phyloP scores from a whole-genome alignment of 2,329 filamentous ascomycete species.

The Karstenula rhodostoma region DNA sequence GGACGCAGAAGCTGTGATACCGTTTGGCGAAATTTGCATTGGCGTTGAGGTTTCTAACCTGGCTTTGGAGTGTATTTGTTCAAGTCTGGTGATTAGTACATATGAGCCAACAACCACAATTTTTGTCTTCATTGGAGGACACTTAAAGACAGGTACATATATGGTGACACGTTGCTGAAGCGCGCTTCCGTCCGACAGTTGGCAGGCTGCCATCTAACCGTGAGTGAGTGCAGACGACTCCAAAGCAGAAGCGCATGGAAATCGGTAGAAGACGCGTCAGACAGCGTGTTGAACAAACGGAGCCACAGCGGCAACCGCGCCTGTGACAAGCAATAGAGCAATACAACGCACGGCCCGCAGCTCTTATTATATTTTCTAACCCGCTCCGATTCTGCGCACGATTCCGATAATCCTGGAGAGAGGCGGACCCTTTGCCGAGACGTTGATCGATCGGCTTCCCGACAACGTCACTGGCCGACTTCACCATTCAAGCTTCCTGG shows the following conservation, averaged over 20 bases:
- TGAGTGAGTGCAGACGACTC: slow-evolving; percentile 11
- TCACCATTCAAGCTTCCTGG: slow-evolving; percentile 20
- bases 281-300: slow-evolving; percentile 28
- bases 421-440: slow-evolving; percentile 30
- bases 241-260: slow-evolving; percentile 41
- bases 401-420: neutral
- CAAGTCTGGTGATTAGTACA: slow-evolving; percentile 1
- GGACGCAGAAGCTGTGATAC: neutral
- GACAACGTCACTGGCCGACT: slow-evolving; percentile 39
- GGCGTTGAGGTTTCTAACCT: slow-evolving; percentile 34
- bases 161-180: slow-evolving; percentile 1
- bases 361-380: neutral
- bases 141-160: neutral
- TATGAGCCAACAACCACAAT: neutral
- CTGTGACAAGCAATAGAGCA: slow-evolving; percentile 18
- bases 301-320: slow-evolving; percentile 31
- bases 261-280: slow-evolving; percentile 22
- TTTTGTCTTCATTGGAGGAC: neutral
- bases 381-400: neutral
- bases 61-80: slow-evolving; percentile 28
- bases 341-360: slow-evolving; percentile 12
- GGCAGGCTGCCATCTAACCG: neutral
- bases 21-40: slow-evolving; percentile 20
- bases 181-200: neutral
- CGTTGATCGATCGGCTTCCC: slow-evolving; percentile 20